Evolutionary conservation across 1,284 basidiomycete species (phyloP).

Genomic region (Tilletia setariae): DNA sequence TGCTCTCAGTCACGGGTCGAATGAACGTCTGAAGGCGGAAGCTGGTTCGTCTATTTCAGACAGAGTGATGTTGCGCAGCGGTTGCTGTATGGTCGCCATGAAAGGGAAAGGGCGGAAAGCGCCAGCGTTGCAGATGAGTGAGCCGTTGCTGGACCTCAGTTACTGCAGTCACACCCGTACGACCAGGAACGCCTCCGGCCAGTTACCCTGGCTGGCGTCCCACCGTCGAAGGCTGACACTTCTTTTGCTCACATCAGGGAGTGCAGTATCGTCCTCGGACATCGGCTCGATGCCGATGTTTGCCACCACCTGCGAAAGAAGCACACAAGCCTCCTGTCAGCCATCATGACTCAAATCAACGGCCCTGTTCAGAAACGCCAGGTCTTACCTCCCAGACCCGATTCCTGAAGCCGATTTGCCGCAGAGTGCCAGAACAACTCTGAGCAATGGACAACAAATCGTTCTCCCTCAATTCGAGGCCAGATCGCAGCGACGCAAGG

Average conservation of each 20-base stretch:
- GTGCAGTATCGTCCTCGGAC: no score
- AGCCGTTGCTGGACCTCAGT: no score
- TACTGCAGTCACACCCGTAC: conserved; percentile 3
- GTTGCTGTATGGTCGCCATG: neutral
- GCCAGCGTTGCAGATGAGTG: no score
- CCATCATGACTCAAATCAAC: neutral
- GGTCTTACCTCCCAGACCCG: conserved; percentile 42
- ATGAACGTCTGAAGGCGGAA: neutral
- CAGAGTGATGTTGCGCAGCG: neutral
- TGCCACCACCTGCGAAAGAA: neutral
- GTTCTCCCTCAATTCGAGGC: conserved; percentile 27
- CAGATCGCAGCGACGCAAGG: conserved; percentile 32
- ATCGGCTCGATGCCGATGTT: neutral
- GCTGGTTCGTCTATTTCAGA: conserved; percentile 6
- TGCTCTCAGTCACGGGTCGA: neutral
- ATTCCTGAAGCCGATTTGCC: conserved; percentile 48
- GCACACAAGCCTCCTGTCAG: no score
- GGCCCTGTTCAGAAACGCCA: no score
- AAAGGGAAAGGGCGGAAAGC: no score
- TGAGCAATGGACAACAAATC: conserved; percentile 32
- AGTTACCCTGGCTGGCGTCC: neutral
- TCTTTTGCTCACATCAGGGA: neutral
- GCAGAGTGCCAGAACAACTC: conserved; percentile 28
- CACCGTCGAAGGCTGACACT: conserved; percentile 10
- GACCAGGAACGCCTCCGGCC: conserved; percentile 14